Conservation (phyloP, 2,329 filamentous ascomycete genomes). For the Colletotrichum lindemuthianum region DNA sequence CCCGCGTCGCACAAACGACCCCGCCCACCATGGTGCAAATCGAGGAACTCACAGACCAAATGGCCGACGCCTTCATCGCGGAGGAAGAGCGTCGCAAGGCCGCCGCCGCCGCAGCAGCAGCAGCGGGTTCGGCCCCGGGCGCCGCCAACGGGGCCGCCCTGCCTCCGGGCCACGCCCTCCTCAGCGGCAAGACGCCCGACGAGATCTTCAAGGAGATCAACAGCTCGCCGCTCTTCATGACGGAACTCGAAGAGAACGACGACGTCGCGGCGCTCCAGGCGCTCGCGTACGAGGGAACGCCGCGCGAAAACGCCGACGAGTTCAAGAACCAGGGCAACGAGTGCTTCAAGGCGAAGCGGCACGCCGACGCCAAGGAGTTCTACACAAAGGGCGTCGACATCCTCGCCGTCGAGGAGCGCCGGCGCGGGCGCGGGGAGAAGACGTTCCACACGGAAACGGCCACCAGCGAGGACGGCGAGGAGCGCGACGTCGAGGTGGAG, state of each 20-base stretch:
- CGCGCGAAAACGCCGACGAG: constrained; percentile 81
- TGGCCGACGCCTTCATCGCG: constrained; percentile 47
- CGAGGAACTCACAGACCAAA: constrained; percentile 54
- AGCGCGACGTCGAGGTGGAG: constrained; percentile 57
- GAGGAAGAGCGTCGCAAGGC: constrained; percentile 13
- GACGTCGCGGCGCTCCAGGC: constrained; percentile 89
- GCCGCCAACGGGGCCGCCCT: constrained; percentile 53
- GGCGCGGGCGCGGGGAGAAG: constrained; percentile 53
- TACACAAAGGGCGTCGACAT: constrained; percentile 88
- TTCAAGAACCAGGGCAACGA: constrained; percentile 97
- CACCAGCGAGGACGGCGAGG: constrained; percentile 38
- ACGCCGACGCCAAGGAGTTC: constrained; percentile 88
- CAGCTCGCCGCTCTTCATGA: constrained; percentile 92
- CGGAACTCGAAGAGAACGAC: constrained; percentile 84
- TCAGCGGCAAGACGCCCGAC: constrained; percentile 58
- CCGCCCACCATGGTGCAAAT: constrained; percentile 41
- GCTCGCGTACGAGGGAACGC: constrained; percentile 91
- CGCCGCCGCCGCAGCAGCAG: constrained; percentile 5
- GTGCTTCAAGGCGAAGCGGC: constrained; percentile 77
- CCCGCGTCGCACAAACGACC: neutral
- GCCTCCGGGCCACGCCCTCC: constrained; percentile 53
- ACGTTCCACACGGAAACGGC: constrained; percentile 33
- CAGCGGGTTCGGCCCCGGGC: constrained; percentile 27
- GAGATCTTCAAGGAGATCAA: constrained; percentile 68
- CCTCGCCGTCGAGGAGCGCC: constrained; percentile 70